Conservation (phyloP, 1,284 basidiomycete species). For the Melampsora americana region DNA sequence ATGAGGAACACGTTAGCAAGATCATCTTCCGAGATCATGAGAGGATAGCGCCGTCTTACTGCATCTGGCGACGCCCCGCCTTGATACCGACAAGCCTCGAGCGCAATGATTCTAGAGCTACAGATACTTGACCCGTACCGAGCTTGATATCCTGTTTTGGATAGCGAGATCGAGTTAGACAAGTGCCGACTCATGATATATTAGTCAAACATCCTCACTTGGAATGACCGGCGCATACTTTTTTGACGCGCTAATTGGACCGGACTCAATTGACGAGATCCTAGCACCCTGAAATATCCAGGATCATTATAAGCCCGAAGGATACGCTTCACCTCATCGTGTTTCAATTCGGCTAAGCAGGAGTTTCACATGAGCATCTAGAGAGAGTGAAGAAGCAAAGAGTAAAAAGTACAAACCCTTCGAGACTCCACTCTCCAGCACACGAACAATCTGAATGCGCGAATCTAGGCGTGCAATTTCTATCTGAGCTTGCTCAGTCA, state of each 20-base stretch:
- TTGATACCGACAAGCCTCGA: constrained; percentile 17
- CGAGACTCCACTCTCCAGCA: constrained; percentile 21
- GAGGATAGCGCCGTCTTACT: background rate
- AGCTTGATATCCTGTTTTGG: constrained; percentile 31
- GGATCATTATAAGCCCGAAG: constrained; percentile 35
- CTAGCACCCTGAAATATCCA: constrained; percentile 22
- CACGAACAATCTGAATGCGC: background rate
- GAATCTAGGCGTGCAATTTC: constrained; percentile 10
- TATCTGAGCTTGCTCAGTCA: constrained; percentile 8
- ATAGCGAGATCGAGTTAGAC: constrained; percentile 5
- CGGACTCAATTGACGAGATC: constrained; percentile 37
- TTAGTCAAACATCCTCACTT: constrained; percentile 13
- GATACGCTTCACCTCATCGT: constrained; percentile 41
- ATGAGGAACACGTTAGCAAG: background rate
- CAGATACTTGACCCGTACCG: constrained; percentile 38
- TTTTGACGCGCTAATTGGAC: constrained; percentile 38
- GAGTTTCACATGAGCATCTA: background rate
- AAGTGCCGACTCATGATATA: background rate
- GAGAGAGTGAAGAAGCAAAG: background rate
- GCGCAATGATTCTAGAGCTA: constrained; percentile 32
- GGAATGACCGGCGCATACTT: constrained; percentile 26
- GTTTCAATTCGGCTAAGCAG: constrained; percentile 35
- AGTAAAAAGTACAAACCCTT: constrained; percentile 22
- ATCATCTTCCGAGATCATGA: background rate
- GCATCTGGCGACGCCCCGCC: constrained; percentile 15